Conservation (phyloP, 495 filamentous ascomycete genomes). For the Patellaria atrata region DNA sequence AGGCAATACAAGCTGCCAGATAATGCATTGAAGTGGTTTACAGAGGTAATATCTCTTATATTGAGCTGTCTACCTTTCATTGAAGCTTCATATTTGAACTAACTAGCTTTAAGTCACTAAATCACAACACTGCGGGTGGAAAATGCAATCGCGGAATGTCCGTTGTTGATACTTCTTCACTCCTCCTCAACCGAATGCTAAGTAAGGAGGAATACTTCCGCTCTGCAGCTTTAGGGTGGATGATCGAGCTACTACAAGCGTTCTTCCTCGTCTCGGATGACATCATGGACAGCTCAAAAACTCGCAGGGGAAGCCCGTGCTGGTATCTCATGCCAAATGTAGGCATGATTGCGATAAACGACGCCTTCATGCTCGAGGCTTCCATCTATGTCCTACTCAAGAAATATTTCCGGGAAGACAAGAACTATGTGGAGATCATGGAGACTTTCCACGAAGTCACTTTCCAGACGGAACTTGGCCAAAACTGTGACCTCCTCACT, state of each 20-base stretch:
- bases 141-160: slow-evolving; percentile 99
- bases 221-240: slow-evolving; percentile 78
- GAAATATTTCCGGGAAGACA: slow-evolving; percentile 78
- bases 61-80: not conserved
- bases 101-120: slow-evolving; percentile 43
- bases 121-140: slow-evolving; percentile 78
- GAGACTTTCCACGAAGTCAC: slow-evolving; percentile 93
- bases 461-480: slow-evolving; percentile 87
- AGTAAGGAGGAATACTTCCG: slow-evolving; percentile 69
- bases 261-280: slow-evolving; percentile 98
- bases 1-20: slow-evolving; percentile 67
- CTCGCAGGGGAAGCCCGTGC: slow-evolving; percentile 81
- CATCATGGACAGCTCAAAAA: slow-evolving; percentile 93
- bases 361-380: slow-evolving; percentile 89
- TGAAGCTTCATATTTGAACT: slow-evolving; percentile 16
- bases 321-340: slow-evolving; percentile 85
- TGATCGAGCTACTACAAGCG: slow-evolving; percentile 93
- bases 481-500: slow-evolving; percentile 86
- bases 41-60: slow-evolving; percentile 43
- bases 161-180: slow-evolving; percentile 73
- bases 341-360: slow-evolving; percentile 93
- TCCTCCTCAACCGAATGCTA: slow-evolving; percentile 61
- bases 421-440: slow-evolving; percentile 72
- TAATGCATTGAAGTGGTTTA: slow-evolving; percentile 74
- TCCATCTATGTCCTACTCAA: slow-evolving; percentile 82